Evolutionary conservation across 2,329 filamentous ascomycete species (phyloP), one percentile per base, ranked within the genome.

Genomic region (Pseudocercospora pini-densiflorae): DNA sequence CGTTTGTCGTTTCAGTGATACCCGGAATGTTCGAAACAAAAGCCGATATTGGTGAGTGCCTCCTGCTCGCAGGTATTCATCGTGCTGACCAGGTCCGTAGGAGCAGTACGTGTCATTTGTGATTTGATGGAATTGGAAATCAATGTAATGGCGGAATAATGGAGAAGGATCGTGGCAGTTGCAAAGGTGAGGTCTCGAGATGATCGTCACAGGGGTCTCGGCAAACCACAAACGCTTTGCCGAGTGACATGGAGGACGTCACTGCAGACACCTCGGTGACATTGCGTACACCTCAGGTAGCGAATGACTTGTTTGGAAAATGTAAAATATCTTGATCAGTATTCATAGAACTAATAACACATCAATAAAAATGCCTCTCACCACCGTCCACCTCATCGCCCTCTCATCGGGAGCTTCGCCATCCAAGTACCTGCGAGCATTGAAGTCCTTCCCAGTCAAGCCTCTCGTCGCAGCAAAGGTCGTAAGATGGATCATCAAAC

Each of bases 401-500:
- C 79, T 86, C 3, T 69, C 74, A 16, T 62, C 67, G 27, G 70
- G 72, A 27, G 71, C 75, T 45, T 71, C 78, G 5, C 72, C 80
- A 21, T 62, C 77, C 3, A 70, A 75, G 29, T 85, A 83, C 75
- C 75, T 85, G 61, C 69, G 75, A 2, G 74, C 77, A 19, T 77
- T 86, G 59, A 59, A 62, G 10, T 70, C 70, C 23, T 72, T 72
- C 27, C 67, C 76, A n/a, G 29, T 79, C 27, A 76, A 76, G 24
- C 82, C 83, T 0, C 76, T 86, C 2, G 77, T 83, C 1, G 71
- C 79, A 27, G 80, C 81, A 33, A 77, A 76, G 63, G 80, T 82
- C 40, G 72, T 84, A 45, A 77, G 84, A 49, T 85, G 83, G 83
- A 83, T 86, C 53, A 82, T 86, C 63, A 79, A 80, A 19, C 83